These are phyloP conservation scores for Cryptococcus wingfieldii DNA, from an alignment of 1,284 basidiomycete genomes.

Conservation along the genomic window DNA sequence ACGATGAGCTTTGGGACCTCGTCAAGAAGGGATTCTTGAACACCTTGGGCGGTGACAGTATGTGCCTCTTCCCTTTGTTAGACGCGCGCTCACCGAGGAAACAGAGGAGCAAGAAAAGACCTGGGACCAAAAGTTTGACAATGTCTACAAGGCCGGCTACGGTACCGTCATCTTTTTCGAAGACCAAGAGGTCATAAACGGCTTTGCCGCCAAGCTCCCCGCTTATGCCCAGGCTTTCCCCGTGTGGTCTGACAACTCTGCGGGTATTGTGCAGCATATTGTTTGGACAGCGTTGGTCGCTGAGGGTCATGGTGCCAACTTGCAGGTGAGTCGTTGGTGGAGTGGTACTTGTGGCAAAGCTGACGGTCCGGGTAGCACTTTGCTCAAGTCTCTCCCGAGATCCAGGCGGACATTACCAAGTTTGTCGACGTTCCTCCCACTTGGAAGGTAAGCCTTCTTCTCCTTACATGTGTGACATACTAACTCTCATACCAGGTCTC, in stretches of 20 bases:
- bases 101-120: conserved; percentile 12
- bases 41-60: conserved; percentile 24
- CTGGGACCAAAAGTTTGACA: conserved; percentile 33
- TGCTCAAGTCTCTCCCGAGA: conserved; percentile 25
- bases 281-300: conserved; percentile 51
- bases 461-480: not conserved
- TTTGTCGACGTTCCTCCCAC: conserved; percentile 43
- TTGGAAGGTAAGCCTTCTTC: conserved; percentile 39
- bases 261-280: conserved; percentile 48
- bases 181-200: conserved; percentile 49
- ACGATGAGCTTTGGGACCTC: conserved; percentile 50
- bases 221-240: conserved; percentile 30
- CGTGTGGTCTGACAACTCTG: conserved; percentile 30
- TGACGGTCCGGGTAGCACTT: conserved; percentile 35
- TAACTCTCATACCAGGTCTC: conserved; percentile 13
- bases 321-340: conserved; percentile 40
- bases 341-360: not conserved
- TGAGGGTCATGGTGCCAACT: conserved; percentile 51
- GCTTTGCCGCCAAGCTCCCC: conserved; percentile 48
- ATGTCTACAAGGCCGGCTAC: conserved; percentile 45
- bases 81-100: not conserved
- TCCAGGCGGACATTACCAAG: conserved; percentile 32
- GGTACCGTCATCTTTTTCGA: conserved; percentile 54
- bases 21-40: conserved; percentile 33
- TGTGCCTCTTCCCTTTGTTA: conserved; percentile 3